Evolutionary conservation across 768 basidiomycete genomes (phyloP).

Genomic region (Mycena polygramma): DNA sequence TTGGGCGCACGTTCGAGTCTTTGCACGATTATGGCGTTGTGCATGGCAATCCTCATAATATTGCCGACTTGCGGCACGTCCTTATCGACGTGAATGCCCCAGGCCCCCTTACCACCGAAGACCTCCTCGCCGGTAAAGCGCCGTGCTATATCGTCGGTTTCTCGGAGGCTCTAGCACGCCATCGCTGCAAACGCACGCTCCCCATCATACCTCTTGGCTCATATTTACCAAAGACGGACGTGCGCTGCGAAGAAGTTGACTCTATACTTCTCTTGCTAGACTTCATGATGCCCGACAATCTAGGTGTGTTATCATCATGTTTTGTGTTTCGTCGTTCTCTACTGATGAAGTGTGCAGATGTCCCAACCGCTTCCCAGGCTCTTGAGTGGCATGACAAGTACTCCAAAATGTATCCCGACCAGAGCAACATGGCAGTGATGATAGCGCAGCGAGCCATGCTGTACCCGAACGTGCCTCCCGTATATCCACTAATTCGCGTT

Average conservation of each 20-base stretch:
- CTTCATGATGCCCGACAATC: neutral
- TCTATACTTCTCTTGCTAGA: neutral
- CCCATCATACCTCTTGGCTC: constrained; percentile 12
- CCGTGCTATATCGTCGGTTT: constrained; percentile 26
- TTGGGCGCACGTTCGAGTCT: constrained; percentile 8
- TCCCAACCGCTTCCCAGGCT: neutral
- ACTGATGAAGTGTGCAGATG: neutral
- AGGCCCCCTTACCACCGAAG: neutral
- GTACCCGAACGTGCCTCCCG: neutral
- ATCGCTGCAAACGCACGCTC: constrained; percentile 16
- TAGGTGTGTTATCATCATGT: neutral
- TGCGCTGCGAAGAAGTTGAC: neutral
- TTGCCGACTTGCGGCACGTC: neutral
- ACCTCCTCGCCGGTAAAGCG: neutral
- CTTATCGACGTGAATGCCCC: constrained; percentile 14
- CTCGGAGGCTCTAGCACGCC: constrained; percentile 1
- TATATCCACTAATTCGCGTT: neutral
- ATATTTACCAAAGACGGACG: neutral
- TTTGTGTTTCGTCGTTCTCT: neutral
- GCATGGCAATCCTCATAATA: neutral
- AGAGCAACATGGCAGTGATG: constrained; percentile 1
- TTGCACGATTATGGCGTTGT: constrained; percentile 6
- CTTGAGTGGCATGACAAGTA: constrained; percentile 1
- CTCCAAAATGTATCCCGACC: neutral
- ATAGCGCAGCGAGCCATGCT: constrained; percentile 19